Evolutionary conservation across 2,329 filamentous ascomycete species (phyloP), one percentile per base, ranked within the genome.

Genomic region (Colletotrichum tofieldiae): DNA sequence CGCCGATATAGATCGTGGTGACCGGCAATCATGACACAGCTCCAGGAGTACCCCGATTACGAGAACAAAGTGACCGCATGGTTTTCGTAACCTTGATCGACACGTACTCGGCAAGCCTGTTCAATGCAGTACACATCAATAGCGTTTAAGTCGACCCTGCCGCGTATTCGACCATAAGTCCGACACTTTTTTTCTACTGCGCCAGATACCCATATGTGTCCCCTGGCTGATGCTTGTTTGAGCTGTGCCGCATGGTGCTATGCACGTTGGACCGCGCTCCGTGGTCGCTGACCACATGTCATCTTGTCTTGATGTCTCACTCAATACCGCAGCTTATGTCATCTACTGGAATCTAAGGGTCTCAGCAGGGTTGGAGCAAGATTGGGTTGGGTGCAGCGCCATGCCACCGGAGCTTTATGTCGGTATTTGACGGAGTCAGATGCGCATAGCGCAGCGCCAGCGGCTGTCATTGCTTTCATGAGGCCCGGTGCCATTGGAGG

Each of bases 361-460:
- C 65, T 72, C 49, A 26, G 23, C 52, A 60, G 43, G 43, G 52
- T 60, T 64, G 43, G 52, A 63, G 65, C 55, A 64, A 39, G 39
- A 47, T 43, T 54, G 32, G 58, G 51, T 29, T 71, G n/a, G 55
- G 39, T 29, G 59, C 65, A 47, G 45, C 55, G 58, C 58, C 43
- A 68, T 59, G 56, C 58, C 39, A 51, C 20, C 65, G 58, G 65
- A 45, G 61, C 58, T 52, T 63, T 54, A 63, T 69, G 69, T 37
- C 43, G 59, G 54, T 52, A 68, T 54, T 60, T 64, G 52, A 32
- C 62, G 66, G 39, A 32, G 5, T 39, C 20, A 61, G 32, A 59
- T 45, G 20, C 35, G 26, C n/a, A 32, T 59, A 45, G 56, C 18
- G 16, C 39, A 32, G 37, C 29, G 41, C 23, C 32, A 47, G 61